Evolutionary conservation across 116 monocot genomes (phyloP).

Genomic region (Zostera marina): DNA sequence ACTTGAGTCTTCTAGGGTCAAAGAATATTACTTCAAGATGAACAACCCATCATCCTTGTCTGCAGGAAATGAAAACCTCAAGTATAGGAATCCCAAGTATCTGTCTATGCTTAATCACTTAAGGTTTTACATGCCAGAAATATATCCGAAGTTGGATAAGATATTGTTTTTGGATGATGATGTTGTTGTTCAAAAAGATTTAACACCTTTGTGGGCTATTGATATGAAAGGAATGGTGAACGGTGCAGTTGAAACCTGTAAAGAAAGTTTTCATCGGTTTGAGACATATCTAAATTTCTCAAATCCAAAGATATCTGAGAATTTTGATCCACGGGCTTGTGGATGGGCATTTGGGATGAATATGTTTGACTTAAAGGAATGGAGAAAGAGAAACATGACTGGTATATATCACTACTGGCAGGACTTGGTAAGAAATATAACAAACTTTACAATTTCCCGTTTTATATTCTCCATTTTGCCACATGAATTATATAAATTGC

Average conservation of each 20-base stretch:
- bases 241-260: conserved; percentile 92
- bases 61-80: conserved; percentile 58
- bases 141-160: conserved; percentile 82
- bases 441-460: neutral
- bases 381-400: conserved; percentile 76
- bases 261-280: conserved; percentile 72
- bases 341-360: conserved; percentile 99
- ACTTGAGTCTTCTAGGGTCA: conserved; percentile 60
- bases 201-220: conserved; percentile 75
- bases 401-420: conserved; percentile 97
- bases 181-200: conserved; percentile 85
- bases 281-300: conserved; percentile 87
- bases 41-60: conserved; percentile 65
- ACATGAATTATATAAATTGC: too few relatives aligned
- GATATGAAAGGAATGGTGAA: conserved; percentile 88
- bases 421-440: conserved; percentile 49
- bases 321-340: conserved; percentile 77
- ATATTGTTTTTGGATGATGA: conserved; percentile 95
- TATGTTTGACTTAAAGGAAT: conserved; percentile 88
- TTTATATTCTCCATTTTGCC: neutral
- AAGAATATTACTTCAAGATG: conserved; percentile 77
- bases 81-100: conserved; percentile 81
- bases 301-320: conserved; percentile 50
- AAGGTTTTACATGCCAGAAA: conserved; percentile 88
- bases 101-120: conserved; percentile 93